These are phyloP conservation scores for Filosporella fistucella DNA, from an alignment of 495 filamentous ascomycete genomes.

Conservation along the genomic window DNA sequence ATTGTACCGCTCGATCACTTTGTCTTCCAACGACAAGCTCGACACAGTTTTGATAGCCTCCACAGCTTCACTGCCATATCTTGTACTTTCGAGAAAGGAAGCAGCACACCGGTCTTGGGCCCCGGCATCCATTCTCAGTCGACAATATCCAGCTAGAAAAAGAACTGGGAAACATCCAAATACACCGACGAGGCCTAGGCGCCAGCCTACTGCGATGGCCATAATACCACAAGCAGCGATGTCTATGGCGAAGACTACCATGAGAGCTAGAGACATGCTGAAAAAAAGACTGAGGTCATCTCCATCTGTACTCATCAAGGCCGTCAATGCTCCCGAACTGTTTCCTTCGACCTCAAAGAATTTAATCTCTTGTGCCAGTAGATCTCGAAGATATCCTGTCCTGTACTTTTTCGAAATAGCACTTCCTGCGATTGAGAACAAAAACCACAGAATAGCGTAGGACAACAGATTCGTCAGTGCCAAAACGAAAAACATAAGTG, in stretches of 20 bases:
- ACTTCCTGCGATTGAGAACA: not conserved
- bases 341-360: slow-evolving; percentile 61
- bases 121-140: slow-evolving; percentile 29
- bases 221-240: slow-evolving; percentile 80
- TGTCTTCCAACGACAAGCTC: slow-evolving; percentile 42
- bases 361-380: slow-evolving; percentile 47
- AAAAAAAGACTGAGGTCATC: slow-evolving; percentile 75
- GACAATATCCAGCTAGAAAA: not conserved
- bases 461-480: slow-evolving; percentile 32
- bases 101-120: slow-evolving; percentile 24
- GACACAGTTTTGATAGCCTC: slow-evolving; percentile 52
- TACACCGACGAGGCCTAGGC: slow-evolving; percentile 43
- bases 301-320: slow-evolving; percentile 77
- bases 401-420: slow-evolving; percentile 42
- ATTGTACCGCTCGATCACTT: slow-evolving; percentile 33
- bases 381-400: slow-evolving; percentile 52
- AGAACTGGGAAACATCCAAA: not conserved
- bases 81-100: slow-evolving; percentile 28
- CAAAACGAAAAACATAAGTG: slow-evolving; percentile 44
- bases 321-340: slow-evolving; percentile 71
- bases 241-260: slow-evolving; percentile 68
- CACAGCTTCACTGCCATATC: slow-evolving; percentile 49
- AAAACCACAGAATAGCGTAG: slow-evolving; percentile 34
- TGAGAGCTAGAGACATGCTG: slow-evolving; percentile 75
- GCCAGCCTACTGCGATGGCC: slow-evolving; percentile 58